These are phyloP conservation scores for Mrakia blollopis DNA, from an alignment of 768 basidiomycete species.

Conservation along the genomic window DNA sequence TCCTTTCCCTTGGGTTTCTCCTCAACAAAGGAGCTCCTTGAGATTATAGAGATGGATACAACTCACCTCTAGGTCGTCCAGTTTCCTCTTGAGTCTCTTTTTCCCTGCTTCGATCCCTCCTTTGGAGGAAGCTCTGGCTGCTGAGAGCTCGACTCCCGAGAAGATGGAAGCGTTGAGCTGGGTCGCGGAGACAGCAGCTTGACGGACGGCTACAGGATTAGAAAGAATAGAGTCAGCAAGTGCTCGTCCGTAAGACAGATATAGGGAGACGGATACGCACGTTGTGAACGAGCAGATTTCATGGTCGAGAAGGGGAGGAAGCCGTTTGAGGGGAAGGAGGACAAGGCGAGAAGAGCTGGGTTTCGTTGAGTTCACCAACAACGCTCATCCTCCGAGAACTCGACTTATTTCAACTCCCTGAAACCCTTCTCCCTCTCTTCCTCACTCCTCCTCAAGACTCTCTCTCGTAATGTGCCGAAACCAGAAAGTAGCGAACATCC, in stretches of 20 bases:
- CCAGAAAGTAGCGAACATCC: not conserved
- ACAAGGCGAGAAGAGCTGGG: not conserved
- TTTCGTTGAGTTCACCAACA: not conserved
- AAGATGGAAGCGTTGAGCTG: slow-evolving; percentile 13
- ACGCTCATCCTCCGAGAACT: not conserved
- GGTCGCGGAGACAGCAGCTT: not conserved
- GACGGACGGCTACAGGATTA: not conserved
- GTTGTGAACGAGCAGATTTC: slow-evolving; percentile 10
- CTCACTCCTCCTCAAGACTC: not conserved
- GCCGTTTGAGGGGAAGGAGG: no score
- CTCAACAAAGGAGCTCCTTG: not conserved
- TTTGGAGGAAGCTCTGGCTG: not conserved
- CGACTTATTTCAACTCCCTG: not conserved
- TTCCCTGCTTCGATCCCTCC: slow-evolving; percentile 3
- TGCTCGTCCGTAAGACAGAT: no score
- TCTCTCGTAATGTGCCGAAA: not conserved
- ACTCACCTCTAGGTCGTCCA: slow-evolving; percentile 3
- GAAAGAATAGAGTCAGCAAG: not conserved
- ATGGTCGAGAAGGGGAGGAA: not conserved
- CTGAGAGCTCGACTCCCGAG: slow-evolving; percentile 13
- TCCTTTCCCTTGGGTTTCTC: not conserved
- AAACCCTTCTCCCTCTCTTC: not conserved
- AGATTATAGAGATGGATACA: not conserved
- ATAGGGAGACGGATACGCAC: not conserved
- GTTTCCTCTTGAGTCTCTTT: slow-evolving; percentile 12